A percentile compares a stretch with the other conserved stretches of the same genome.
These are phyloP conservation scores for Marasmius sp. DNA, from an alignment of 1,284 basidiomycete genomes.

Conservation along the genomic window DNA sequence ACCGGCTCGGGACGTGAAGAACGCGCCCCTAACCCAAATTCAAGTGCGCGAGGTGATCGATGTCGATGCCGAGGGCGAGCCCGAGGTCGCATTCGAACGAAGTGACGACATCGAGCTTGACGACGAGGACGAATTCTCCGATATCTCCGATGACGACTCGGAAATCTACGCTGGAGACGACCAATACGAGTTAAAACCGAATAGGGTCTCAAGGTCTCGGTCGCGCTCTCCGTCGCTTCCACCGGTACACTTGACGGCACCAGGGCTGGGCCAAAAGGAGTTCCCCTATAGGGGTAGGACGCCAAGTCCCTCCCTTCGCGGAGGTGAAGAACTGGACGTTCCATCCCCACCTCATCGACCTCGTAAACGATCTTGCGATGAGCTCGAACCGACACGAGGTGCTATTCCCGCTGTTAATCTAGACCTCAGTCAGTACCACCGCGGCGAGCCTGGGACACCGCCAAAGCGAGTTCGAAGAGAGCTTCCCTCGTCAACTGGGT, in stretches of 20 bases:
- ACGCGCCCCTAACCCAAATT: conserved; percentile 14
- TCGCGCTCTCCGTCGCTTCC: not conserved
- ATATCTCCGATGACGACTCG: not conserved
- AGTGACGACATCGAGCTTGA: conserved; percentile 23
- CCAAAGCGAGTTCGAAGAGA: conserved; percentile 12
- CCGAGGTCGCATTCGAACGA: conserved; percentile 22
- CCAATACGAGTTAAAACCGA: not conserved
- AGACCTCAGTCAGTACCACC: not conserved
- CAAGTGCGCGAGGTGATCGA: conserved; percentile 17
- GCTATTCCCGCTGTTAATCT: not conserved
- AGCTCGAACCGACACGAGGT: conserved; percentile 3
- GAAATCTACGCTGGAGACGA: not conserved
- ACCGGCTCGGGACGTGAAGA: not conserved
- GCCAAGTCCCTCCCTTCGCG: not conserved
- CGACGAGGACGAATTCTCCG: conserved; percentile 21
- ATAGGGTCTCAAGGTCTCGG: not conserved
- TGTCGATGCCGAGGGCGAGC: conserved; percentile 24
- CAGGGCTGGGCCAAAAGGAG: not conserved
- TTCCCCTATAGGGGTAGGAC: no score
- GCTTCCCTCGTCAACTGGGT: conserved; percentile 1
- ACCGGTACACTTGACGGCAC: not conserved
- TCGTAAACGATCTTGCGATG: conserved; percentile 13
- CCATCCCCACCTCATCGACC: conserved; percentile 3
- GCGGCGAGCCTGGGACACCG: conserved; percentile 8
- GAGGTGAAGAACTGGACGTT: not conserved